Evolutionary conservation across 176 grass and related monocot species (phyloP).

Genomic region (Cocos nucifera): DNA sequence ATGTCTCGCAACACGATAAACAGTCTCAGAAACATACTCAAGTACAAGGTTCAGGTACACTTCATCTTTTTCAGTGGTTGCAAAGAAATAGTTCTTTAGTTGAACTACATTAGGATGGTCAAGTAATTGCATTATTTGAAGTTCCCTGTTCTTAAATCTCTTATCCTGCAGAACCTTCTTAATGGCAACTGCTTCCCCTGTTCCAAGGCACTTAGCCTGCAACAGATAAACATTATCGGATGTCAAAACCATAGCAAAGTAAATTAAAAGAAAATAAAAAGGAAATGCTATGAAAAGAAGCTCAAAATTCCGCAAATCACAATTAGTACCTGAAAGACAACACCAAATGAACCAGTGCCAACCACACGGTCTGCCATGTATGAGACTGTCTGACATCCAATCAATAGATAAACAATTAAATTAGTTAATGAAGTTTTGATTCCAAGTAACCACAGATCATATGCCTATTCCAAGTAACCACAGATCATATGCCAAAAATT

Average conservation of each 20-base stretch:
- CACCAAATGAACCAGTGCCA: constrained; percentile 26
- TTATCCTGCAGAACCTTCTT: constrained; percentile 25
- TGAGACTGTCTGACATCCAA: constrained; percentile 26
- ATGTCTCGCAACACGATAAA: constrained; percentile 4
- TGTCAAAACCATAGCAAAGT: too few relatives aligned
- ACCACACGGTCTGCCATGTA: constrained; percentile 31
- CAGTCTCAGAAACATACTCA: constrained; percentile 14
- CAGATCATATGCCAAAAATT: too few relatives aligned
- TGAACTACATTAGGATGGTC: constrained; percentile 13
- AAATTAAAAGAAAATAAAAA: too few relatives aligned
- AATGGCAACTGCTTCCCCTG: constrained; percentile 21
- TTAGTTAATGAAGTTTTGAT: too few relatives aligned
- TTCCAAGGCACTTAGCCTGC: constrained; percentile 16
- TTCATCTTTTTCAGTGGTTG: constrained; percentile 18
- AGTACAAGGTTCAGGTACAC: constrained; percentile 18
- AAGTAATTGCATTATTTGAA: constrained; percentile 19
- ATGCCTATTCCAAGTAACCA: too few relatives aligned
- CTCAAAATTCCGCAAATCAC: too few relatives aligned
- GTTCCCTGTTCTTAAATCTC: constrained; percentile 24
- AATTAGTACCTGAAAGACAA: constrained; percentile 26
- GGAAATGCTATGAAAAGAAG: too few relatives aligned
- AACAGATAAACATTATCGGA: neutral
- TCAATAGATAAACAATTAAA: too few relatives aligned
- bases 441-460: too few relatives aligned
- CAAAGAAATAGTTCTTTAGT: constrained; percentile 18